Evolutionary conservation across 73 alveolate genomes (phyloP).

Genomic region (Paramecium caudatum): DNA sequence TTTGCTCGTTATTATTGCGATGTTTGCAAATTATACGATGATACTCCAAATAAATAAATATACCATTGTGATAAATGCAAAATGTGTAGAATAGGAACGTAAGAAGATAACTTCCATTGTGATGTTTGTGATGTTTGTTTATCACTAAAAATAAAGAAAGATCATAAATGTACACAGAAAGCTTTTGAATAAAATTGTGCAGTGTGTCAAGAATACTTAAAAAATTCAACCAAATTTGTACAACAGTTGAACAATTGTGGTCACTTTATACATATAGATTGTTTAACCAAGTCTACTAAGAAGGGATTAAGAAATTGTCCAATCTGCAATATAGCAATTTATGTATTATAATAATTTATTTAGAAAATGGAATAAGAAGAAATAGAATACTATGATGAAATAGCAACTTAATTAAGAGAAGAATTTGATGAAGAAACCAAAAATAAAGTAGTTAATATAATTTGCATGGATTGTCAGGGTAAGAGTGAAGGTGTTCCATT

Average conservation of each 20-base stretch:
- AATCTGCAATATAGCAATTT: neutral
- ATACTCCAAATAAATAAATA: conserved; percentile 76
- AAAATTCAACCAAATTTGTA: conserved; percentile 76
- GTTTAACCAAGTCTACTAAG: conserved; percentile 61
- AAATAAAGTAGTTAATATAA: neutral
- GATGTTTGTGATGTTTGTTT: conserved; percentile 85
- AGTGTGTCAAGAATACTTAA: conserved; percentile 83
- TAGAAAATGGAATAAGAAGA: neutral
- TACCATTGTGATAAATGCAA: conserved; percentile 89
- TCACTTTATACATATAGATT: conserved; percentile 83
- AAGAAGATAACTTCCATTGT: conserved; percentile 84
- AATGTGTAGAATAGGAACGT: conserved; percentile 88
- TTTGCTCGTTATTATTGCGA: conserved; percentile 85
- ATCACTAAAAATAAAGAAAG: conserved; percentile 43
- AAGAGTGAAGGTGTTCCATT: neutral
- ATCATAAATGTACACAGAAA: conserved; percentile 79
- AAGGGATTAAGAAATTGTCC: neutral
- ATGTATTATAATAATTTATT: neutral
- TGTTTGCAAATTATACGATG: conserved; percentile 82
- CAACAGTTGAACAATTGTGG: conserved; percentile 79
- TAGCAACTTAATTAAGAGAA: neutral
- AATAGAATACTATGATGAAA: neutral
- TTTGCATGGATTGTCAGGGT: neutral
- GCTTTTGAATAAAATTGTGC: conserved; percentile 81
- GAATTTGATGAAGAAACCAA: neutral